A percentile compares a stretch with the other conserved stretches of the same genome.
Conservation (phyloP, 2,329 filamentous ascomycete species). For the Neocatenulostroma microsporum region DNA sequence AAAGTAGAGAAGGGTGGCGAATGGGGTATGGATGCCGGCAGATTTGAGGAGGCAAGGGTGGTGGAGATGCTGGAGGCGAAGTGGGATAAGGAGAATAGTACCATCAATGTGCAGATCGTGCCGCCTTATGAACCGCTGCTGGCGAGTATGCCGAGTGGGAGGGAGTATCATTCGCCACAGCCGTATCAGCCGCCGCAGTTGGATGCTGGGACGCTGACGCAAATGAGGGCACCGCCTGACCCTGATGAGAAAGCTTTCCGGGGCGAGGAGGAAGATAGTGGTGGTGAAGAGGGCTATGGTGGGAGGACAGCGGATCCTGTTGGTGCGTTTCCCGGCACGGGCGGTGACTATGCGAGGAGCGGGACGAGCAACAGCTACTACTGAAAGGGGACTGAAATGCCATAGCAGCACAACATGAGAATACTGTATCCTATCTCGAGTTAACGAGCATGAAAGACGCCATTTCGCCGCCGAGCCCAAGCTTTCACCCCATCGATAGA, state of each 20-base stretch:
- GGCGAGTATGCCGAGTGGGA: conserved; percentile 74
- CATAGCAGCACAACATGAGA: too few species aligned
- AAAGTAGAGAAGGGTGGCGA: conserved; percentile 62
- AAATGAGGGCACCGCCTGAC: conserved; percentile 51
- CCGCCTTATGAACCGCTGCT: conserved; percentile 65
- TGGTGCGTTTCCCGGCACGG: conserved; percentile 47
- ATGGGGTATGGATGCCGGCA: conserved; percentile 80
- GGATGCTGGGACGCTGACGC: conserved; percentile 53
- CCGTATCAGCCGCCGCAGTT: conserved; percentile 59
- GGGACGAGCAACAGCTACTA: conserved; percentile 26
- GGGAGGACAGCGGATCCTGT: conserved; percentile 27
- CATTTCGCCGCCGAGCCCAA: too few species aligned
- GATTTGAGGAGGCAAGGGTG: conserved; percentile 76
- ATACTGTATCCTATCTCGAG: too few species aligned
- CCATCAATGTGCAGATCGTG: conserved; percentile 73
- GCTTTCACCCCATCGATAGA: too few species aligned
- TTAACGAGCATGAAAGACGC: too few species aligned
- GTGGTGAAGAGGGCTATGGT: conserved; percentile 33
- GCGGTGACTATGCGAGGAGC: conserved; percentile 22
- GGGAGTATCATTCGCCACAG: conserved; percentile 71
- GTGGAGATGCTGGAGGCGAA: conserved; percentile 80
- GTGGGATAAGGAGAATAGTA: conserved; percentile 91
- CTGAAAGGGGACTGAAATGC: too few species aligned
- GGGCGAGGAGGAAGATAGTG: conserved; percentile 41
- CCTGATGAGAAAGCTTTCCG: conserved; percentile 36